phyloP scores from a whole-genome alignment of 83 land plant species.

The Isoetes engelmannii region DNA sequence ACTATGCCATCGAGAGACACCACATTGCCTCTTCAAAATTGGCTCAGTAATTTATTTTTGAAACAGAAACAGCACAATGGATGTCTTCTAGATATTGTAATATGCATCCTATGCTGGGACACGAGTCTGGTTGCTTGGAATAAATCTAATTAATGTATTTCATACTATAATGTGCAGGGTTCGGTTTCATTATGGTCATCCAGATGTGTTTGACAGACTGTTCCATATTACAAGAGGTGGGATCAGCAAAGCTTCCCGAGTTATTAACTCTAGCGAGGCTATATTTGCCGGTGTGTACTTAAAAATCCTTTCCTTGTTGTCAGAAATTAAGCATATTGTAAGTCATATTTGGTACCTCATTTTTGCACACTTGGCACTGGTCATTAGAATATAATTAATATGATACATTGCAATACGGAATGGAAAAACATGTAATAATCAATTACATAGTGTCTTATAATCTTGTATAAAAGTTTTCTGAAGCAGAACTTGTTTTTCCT shows the following conservation, averaged over 20 bases:
- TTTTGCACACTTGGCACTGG: too few relatives aligned
- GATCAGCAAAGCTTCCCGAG: constrained; percentile 72
- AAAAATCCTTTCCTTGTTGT: background rate
- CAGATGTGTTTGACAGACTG: constrained; percentile 53
- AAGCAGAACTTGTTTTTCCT: too few relatives aligned
- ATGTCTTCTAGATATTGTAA: background rate
- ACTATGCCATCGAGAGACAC: background rate
- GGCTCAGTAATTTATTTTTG: background rate
- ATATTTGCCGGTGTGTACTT: background rate
- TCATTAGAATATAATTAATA: too few relatives aligned
- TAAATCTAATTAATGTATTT: background rate
- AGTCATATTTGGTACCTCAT: too few relatives aligned
- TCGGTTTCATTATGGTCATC: constrained; percentile 50
- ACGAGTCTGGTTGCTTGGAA: too few relatives aligned
- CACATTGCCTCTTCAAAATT: background rate
- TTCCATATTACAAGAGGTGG: constrained; percentile 83
- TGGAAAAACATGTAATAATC: too few relatives aligned
- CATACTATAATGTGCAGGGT: constrained; percentile 35
- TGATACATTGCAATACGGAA: too few relatives aligned
- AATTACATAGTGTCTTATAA: too few relatives aligned
- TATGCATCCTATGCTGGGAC: background rate
- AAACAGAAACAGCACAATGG: background rate
- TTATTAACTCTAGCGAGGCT: constrained; percentile 59
- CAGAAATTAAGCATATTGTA: too few relatives aligned
- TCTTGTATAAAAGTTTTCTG: too few relatives aligned